Evolutionary conservation across 1,284 basidiomycete genomes (phyloP).

Genomic region (Puccinia brachypodii): DNA sequence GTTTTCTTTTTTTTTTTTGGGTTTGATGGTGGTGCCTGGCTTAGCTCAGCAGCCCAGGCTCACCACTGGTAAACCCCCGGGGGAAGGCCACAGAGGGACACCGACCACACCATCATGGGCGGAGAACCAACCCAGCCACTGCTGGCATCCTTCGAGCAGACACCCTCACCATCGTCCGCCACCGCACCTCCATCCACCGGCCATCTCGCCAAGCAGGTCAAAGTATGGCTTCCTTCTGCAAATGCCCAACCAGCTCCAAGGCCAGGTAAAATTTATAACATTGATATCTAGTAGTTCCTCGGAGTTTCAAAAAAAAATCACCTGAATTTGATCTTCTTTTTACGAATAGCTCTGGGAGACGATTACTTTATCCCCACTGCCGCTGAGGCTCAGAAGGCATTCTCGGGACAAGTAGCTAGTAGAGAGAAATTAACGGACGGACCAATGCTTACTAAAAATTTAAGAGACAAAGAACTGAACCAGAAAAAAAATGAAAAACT

Average conservation of each 20-base stretch:
- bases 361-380: slow-evolving; percentile 72
- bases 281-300: neutral
- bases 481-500: slow-evolving; percentile 61
- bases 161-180: neutral
- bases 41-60: no score
- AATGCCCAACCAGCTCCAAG: slow-evolving; percentile 37
- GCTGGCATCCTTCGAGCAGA: neutral
- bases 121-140: neutral
- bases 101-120: no score
- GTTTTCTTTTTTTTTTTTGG: no score
- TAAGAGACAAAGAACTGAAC: slow-evolving; percentile 66
- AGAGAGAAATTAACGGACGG: slow-evolving; percentile 71
- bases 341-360: slow-evolving; percentile 63
- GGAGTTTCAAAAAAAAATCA: slow-evolving; percentile 42
- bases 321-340: slow-evolving; percentile 46
- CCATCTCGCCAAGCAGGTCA: slow-evolving; percentile 32
- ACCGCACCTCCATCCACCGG: neutral
- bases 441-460: slow-evolving; percentile 70
- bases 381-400: slow-evolving; percentile 70
- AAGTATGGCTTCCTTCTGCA: slow-evolving; percentile 34
- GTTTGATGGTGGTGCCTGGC: no score
- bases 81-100: no score
- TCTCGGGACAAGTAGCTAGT: slow-evolving; percentile 65
- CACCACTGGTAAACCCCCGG: no score
- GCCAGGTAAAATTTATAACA: slow-evolving; percentile 24